Evolutionary conservation across 2,329 filamentous ascomycete genomes (phyloP).

Genomic region (Penicillium griseofulvum): DNA sequence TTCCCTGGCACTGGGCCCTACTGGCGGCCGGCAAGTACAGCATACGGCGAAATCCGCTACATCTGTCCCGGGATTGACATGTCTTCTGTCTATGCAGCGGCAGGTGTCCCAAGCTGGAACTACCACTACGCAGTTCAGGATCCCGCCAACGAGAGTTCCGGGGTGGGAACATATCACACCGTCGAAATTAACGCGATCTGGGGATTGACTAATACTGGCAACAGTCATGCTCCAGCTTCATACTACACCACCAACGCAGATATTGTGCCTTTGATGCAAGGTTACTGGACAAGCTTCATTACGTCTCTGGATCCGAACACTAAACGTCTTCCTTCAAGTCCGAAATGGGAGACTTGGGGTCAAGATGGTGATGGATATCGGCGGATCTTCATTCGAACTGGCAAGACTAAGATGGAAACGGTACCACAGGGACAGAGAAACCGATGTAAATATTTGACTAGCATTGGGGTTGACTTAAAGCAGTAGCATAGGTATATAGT

Average conservation of each 20-base stretch:
- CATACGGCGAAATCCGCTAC: constrained; percentile 65
- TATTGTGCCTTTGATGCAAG: constrained; percentile 62
- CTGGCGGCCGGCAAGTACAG: constrained; percentile 59
- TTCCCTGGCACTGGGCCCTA: constrained; percentile 54
- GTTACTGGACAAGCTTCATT: constrained; percentile 75
- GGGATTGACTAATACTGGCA: constrained; percentile 57
- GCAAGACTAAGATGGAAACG: constrained; percentile 48
- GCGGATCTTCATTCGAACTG: constrained; percentile 47
- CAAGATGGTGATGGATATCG: constrained; percentile 27
- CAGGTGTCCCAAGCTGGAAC: constrained; percentile 53
- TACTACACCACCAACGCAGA: constrained; percentile 58
- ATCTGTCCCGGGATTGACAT: constrained; percentile 62
- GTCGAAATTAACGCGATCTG: constrained; percentile 67
- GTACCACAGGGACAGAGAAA: constrained; percentile 40
- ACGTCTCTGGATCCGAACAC: constrained; percentile 64
- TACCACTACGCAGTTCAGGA: constrained; percentile 71
- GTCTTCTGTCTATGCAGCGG: constrained; percentile 42
- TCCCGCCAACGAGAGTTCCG: constrained; percentile 49
- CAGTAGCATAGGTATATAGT: constrained; percentile 39
- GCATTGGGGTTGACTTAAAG: constrained; percentile 49
- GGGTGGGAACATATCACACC: constrained; percentile 65
- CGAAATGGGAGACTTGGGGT: constrained; percentile 53
- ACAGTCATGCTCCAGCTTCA: constrained; percentile 49
- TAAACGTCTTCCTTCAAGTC: constrained; percentile 46
- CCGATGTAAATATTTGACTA: constrained; percentile 51